A percentile compares a stretch with the other conserved stretches of the same genome.
phyloP scores from a whole-genome alignment of 1,284 basidiomycete species.

The Melampsora larici-populina region DNA sequence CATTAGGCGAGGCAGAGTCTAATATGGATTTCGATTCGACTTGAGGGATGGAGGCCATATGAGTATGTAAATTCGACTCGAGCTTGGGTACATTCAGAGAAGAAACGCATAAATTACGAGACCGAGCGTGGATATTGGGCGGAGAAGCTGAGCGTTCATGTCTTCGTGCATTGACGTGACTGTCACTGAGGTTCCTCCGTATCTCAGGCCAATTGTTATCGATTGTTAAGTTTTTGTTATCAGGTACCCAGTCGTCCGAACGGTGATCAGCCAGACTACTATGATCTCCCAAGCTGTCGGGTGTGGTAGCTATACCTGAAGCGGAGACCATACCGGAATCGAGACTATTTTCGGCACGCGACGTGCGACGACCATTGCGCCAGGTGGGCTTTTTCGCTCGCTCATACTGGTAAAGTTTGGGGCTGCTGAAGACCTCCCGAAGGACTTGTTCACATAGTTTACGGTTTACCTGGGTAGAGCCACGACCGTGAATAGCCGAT shows the following conservation, averaged over 20 bases:
- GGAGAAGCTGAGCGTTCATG: too few species aligned
- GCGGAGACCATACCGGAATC: constrained; percentile 9
- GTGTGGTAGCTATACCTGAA: constrained; percentile 10
- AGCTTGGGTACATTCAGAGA: too few species aligned
- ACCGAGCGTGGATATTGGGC: too few species aligned
- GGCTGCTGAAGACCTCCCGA: constrained; percentile 65
- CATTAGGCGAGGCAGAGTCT: background rate
- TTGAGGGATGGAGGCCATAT: background rate
- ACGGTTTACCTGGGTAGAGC: constrained; percentile 85
- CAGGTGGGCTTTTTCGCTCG: constrained; percentile 17
- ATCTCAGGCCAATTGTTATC: constrained; percentile 2
- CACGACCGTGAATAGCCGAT: constrained; percentile 70
- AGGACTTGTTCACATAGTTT: constrained; percentile 90
- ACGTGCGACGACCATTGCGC: constrained; percentile 31
- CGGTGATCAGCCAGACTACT: background rate
- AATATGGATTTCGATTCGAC: background rate
- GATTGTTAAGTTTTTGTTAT: too few species aligned
- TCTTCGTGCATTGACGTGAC: constrained; percentile 4
- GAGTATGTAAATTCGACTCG: background rate
- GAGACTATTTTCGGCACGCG: constrained; percentile 17
- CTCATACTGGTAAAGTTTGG: constrained; percentile 46
- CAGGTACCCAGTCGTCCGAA: too few species aligned
- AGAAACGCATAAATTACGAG: too few species aligned
- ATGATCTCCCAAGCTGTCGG: background rate
- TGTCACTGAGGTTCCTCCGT: constrained; percentile 27